Evolutionary conservation across 1,139 yeast genomes (phyloP), one percentile per base, ranked within the genome.

Genomic region (Geotrichum australiense): DNA sequence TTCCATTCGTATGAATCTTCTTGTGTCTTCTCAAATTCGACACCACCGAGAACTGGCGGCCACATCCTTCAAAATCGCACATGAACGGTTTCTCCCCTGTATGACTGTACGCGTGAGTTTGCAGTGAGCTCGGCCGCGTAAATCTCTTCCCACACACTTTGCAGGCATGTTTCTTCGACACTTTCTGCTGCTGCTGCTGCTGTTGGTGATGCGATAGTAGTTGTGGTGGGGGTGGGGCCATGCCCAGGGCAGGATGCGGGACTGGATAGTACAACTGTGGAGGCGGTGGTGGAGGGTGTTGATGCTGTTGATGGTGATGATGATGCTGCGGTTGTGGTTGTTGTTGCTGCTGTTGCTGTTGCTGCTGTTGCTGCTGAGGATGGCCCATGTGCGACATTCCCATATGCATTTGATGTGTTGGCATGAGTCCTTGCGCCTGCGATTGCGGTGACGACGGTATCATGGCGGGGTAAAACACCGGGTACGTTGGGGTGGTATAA

Each of bases 41-140:
- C 47, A 84, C 76, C 15, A 86, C 95, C 23, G 79, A 73, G 60
- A 86, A 86, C 12, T 69, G 56, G 50, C 81, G 74, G 1, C 78
- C 79, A 61, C 96, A 86, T 20, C 72, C 73, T 1, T 64, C 65
- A 73, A 78, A 76, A 8, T 73, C 73, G 57, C 96, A 86, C 47
- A 64, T 65, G 62, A 73, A 83, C 20, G 91, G 85, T 59, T 81
- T 83, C 56, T 81, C 91, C 4, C 95, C 95, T 0, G 95, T 84
- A 58, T 86, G 96, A 2, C 85, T 78, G 57, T 82, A 80, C 62
- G 76, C 71, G 62, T 86, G 95, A 3, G 91, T 84, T 54, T 76
- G 80, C 46, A 85, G 66, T 2, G 91, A 80, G 7, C 86, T 78
- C 2, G 95, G 94, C 46, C 95, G 69, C 41, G 81, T 78, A 65